phyloP scores from a whole-genome alignment of 495 filamentous ascomycete species.

The Aspergillus wentii region DNA sequence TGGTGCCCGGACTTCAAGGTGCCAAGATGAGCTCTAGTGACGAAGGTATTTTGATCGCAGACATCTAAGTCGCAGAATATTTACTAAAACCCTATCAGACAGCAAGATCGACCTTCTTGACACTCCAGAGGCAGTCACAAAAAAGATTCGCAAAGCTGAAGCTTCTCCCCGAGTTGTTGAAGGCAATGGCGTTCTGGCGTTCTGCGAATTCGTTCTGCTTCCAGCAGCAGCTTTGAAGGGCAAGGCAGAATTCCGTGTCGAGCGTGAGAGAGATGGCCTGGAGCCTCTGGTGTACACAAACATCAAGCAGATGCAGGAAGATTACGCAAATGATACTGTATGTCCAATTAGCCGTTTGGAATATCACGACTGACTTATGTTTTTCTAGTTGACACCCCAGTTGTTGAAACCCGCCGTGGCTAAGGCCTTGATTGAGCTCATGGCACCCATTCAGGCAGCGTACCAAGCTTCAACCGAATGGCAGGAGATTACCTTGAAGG shows the following conservation, averaged over 20 bases:
- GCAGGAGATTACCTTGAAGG: slow-evolving; percentile 57
- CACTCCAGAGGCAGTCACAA: slow-evolving; percentile 55
- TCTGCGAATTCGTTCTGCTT: slow-evolving; percentile 75
- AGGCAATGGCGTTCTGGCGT: slow-evolving; percentile 72
- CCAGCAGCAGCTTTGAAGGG: slow-evolving; percentile 46
- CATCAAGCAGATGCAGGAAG: slow-evolving; percentile 60
- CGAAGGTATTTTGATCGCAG: slow-evolving; percentile 18
- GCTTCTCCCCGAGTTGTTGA: slow-evolving; percentile 66
- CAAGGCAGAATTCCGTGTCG: slow-evolving; percentile 14
- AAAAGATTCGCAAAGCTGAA: slow-evolving; percentile 73
- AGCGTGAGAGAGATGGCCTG: slow-evolving; percentile 38
- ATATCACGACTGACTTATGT: slow-evolving; percentile 3
- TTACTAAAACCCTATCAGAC: slow-evolving; percentile 5
- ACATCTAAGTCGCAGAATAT: too few relatives aligned
- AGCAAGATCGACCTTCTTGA: slow-evolving; percentile 84
- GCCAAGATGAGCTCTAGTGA: slow-evolving; percentile 66
- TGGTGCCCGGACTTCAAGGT: slow-evolving; percentile 75
- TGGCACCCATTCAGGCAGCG: slow-evolving; percentile 63
- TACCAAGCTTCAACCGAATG: slow-evolving; percentile 63
- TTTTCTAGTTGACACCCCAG: slow-evolving; percentile 64
- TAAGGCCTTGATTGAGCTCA: slow-evolving; percentile 58
- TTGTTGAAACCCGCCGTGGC: slow-evolving; percentile 69
- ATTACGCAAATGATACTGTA: slow-evolving; percentile 71
- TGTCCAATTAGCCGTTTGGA: slow-evolving; percentile 15
- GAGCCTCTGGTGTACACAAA: slow-evolving; percentile 67